Evolutionary conservation across 371 early-diverging fungal genomes (phyloP).

Genomic region (Furculomyces boomerangus): DNA sequence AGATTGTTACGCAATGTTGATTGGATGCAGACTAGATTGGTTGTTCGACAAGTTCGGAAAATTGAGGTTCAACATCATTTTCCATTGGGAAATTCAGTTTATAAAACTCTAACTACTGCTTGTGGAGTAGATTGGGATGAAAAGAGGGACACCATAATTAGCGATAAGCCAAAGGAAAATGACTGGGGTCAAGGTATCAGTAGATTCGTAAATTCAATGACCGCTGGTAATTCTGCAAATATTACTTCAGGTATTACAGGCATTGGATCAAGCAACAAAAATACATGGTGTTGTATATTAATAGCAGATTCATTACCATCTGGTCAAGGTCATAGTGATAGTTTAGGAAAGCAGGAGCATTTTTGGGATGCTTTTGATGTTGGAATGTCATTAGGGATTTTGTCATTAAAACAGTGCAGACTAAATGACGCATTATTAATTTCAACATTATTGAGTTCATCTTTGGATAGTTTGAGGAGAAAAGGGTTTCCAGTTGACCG

Average conservation of each 20-base stretch:
- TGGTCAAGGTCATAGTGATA: too few species aligned
- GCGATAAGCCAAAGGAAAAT: background rate
- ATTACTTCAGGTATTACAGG: background rate
- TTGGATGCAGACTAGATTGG: background rate
- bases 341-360: slow-evolving; percentile 18
- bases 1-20: slow-evolving; percentile 5
- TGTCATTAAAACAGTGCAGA: slow-evolving; percentile 37
- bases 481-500: slow-evolving; percentile 84
- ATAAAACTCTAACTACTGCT: slow-evolving; percentile 3
- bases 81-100: background rate
- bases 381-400: slow-evolving; percentile 34
- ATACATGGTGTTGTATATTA: slow-evolving; percentile 29
- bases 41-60: slow-evolving; percentile 3
- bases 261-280: background rate
- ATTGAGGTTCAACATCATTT: slow-evolving; percentile 3
- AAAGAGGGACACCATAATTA: background rate
- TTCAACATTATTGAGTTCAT: slow-evolving; percentile 39
- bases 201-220: background rate
- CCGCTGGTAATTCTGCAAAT: background rate
- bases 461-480: slow-evolving; percentile 33
- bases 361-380: slow-evolving; percentile 62
- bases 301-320: slow-evolving; percentile 21
- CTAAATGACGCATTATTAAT: slow-evolving; percentile 49
- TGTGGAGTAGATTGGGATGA: slow-evolving; percentile 1
- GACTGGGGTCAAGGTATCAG: background rate